Conservation (phyloP, 2,329 filamentous ascomycete species). For the Rachicladosporium sp. region DNA sequence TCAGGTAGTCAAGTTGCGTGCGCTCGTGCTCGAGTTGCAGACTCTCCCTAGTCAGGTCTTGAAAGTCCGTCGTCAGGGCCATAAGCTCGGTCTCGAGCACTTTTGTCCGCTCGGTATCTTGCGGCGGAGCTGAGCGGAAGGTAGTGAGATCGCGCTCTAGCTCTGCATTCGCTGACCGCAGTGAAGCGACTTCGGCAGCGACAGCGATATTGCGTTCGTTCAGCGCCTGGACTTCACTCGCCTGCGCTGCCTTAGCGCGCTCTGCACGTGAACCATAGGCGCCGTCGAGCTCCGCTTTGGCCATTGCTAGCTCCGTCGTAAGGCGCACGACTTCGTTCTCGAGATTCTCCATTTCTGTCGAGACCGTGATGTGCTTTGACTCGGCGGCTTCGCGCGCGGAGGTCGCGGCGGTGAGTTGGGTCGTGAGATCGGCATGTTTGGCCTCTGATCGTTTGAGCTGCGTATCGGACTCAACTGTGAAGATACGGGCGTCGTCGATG, state of each 20-base stretch:
- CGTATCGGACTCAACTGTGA: conserved; percentile 20
- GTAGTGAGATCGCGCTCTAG: conserved; percentile 1
- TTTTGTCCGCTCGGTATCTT: conserved; percentile 19
- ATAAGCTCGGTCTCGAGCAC: conserved; percentile 52
- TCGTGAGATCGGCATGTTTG: conserved; percentile 6
- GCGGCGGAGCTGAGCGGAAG: no score
- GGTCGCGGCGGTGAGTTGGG: conserved; percentile 10
- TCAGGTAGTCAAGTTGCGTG: conserved; percentile 48
- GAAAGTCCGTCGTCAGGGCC: conserved; percentile 58
- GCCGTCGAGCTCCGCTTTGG: conserved; percentile 79
- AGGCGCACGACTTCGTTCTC: conserved; percentile 54
- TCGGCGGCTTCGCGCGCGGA: conserved; percentile 13
- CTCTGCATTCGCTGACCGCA: conserved; percentile 17
- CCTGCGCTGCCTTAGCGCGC: conserved; percentile 54
- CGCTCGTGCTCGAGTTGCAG: conserved; percentile 62
- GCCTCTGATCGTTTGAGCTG: neutral
- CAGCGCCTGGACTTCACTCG: conserved; percentile 40
- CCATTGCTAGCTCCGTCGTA: conserved; percentile 76
- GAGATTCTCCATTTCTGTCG: conserved; percentile 28
- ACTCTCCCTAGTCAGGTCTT: conserved; percentile 55
- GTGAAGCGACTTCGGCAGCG: conserved; percentile 29
- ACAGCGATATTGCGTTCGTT: conserved; percentile 28
- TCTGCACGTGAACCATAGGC: conserved; percentile 73
- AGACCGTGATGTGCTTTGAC: conserved; percentile 15
- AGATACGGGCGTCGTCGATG: neutral